These are phyloP conservation scores for Parathielavia hyrcaniae DNA, from an alignment of 495 filamentous ascomycete genomes.

Conservation along the genomic window DNA sequence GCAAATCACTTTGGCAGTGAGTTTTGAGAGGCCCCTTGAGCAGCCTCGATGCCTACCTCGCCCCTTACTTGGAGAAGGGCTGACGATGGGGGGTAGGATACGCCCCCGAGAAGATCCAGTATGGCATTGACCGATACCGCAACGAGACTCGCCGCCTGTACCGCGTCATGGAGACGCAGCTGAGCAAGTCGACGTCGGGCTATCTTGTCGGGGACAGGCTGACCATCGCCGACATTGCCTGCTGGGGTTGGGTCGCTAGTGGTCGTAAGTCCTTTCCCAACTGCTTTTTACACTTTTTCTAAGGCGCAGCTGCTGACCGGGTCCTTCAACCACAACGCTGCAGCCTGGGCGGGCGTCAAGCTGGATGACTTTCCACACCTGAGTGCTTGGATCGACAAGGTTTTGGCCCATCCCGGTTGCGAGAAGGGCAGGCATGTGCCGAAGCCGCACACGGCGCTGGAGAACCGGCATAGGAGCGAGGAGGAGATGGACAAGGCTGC, in stretches of 20 bases:
- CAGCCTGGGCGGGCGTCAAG: conserved; percentile 66
- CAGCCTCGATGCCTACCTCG: no score
- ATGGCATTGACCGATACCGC: conserved; percentile 75
- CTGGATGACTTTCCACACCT: conserved; percentile 69
- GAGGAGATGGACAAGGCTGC: conserved; percentile 50
- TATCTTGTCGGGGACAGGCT: conserved; percentile 74
- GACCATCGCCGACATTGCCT: conserved; percentile 79
- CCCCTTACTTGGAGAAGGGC: neutral
- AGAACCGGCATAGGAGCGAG: conserved; percentile 35
- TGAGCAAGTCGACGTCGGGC: conserved; percentile 54
- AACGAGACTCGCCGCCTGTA: conserved; percentile 80
- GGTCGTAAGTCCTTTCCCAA: conserved; percentile 29
- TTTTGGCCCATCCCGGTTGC: conserved; percentile 59
- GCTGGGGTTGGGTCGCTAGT: conserved; percentile 66
- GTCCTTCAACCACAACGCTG: conserved; percentile 9
- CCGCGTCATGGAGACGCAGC: conserved; percentile 66
- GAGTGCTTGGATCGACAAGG: conserved; percentile 58
- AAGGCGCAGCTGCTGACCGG: neutral
- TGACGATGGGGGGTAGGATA: conserved; percentile 43
- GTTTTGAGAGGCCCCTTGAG: conserved; percentile 7
- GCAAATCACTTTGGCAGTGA: conserved; percentile 77
- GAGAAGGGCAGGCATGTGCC: conserved; percentile 80
- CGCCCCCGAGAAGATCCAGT: conserved; percentile 79
- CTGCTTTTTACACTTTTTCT: neutral
- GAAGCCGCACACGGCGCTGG: conserved; percentile 54